Percentiles rank a stretch among this genome's conserved stretches.
Conservation (phyloP, 768 basidiomycete genomes). For the Psilocybe tampanensis region DNA sequence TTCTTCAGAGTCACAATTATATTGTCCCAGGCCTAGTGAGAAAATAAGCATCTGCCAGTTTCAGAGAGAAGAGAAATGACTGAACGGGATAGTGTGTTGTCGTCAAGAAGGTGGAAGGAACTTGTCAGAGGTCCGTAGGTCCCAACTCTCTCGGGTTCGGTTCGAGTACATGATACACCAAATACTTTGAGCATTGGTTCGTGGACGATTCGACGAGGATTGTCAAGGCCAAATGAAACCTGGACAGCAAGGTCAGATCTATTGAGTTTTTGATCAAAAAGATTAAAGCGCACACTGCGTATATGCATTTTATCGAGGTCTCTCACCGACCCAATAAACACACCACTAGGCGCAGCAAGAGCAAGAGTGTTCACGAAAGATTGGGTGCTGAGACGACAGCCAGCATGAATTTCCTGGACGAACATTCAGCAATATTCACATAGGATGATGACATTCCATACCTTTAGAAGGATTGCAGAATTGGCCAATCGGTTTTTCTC, state of each 20-base stretch:
- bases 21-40: conserved; percentile 46
- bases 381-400: conserved; percentile 48
- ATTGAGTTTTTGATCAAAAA: conserved; percentile 8
- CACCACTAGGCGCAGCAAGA: conserved; percentile 51
- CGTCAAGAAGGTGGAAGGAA: conserved; percentile 69
- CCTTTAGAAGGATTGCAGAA: conserved; percentile 76
- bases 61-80: conserved; percentile 27
- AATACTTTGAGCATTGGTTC: conserved; percentile 56
- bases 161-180: conserved; percentile 64
- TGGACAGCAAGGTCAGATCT: conserved; percentile 26
- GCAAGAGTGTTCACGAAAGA: conserved; percentile 57
- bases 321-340: conserved; percentile 67
- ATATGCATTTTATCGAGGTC: conserved; percentile 82
- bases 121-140: conserved; percentile 48
- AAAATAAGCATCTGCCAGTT: not conserved
- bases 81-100: conserved; percentile 64
- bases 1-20: conserved; percentile 54
- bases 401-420: conserved; percentile 53
- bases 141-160: conserved; percentile 55
- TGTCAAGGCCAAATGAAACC: conserved; percentile 73
- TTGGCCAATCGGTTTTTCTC: conserved; percentile 64
- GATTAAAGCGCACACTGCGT: conserved; percentile 54
- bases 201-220: conserved; percentile 70
- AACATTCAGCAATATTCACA: not conserved
- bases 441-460: conserved; percentile 11